A percentile compares a stretch with the other conserved stretches of the same genome.
Evolutionary conservation across 1,284 basidiomycete genomes (phyloP).

Genomic region (Ustilago cynodontis): DNA sequence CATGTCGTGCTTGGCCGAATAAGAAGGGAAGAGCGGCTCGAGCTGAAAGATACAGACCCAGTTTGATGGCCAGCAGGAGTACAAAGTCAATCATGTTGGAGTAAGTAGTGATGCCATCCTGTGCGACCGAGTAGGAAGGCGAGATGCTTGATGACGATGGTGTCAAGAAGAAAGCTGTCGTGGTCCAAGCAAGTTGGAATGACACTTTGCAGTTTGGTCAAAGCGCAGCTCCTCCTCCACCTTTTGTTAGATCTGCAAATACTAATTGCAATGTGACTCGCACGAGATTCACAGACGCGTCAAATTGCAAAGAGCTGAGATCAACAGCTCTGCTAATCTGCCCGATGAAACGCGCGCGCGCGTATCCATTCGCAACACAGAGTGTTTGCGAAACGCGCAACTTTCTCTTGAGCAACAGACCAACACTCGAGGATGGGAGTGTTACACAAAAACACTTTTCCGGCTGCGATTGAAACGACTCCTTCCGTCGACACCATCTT

Average conservation of each 20-base stretch:
- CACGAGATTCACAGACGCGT: slow-evolving; percentile 1
- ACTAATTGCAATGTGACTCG: neutral
- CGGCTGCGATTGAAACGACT: neutral
- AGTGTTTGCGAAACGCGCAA: slow-evolving; percentile 1
- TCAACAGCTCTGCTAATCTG: neutral
- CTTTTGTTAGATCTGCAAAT: slow-evolving; percentile 1
- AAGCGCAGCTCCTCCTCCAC: neutral
- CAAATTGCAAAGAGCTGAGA: neutral
- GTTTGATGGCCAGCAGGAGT: slow-evolving; percentile 43
- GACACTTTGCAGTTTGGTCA: neutral
- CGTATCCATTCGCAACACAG: neutral
- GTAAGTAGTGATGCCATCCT: slow-evolving; percentile 11
- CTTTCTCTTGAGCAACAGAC: neutral
- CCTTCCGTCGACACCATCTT: neutral
- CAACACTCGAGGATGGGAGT: neutral
- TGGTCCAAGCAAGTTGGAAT: neutral
- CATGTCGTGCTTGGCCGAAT: slow-evolving; percentile 62
- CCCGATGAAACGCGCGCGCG: neutral
- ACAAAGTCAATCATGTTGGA: slow-evolving; percentile 34
- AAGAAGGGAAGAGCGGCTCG: slow-evolving; percentile 57
- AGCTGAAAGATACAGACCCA: slow-evolving; percentile 41
- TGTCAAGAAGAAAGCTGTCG: neutral
- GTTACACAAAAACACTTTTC: slow-evolving; percentile 2
- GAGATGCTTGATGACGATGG: neutral
- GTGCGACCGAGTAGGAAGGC: neutral